These are phyloP conservation scores for Botryotinia globosa DNA, from an alignment of 2,329 filamentous ascomycete species.

Conservation along the genomic window DNA sequence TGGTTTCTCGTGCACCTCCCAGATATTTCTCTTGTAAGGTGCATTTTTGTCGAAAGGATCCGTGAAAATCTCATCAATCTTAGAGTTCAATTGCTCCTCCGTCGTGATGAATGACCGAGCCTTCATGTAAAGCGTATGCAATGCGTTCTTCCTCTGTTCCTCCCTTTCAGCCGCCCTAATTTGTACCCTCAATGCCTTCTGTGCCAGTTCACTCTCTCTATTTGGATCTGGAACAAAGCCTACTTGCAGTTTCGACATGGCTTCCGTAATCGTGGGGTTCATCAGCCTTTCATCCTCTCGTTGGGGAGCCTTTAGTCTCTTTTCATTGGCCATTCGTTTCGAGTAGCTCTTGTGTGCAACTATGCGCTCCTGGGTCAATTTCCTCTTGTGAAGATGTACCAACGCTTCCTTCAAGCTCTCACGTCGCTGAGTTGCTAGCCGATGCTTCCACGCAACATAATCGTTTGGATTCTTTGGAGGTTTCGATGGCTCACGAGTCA, in stretches of 20 bases:
- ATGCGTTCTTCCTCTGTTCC: constrained; percentile 61
- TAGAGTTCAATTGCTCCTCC: constrained; percentile 70
- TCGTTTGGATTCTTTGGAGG: constrained; percentile 32
- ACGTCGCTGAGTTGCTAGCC: constrained; percentile 70
- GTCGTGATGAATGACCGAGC: constrained; percentile 83
- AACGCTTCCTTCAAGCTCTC: constrained; percentile 71
- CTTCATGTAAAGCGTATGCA: constrained; percentile 88
- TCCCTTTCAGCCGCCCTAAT: constrained; percentile 50
- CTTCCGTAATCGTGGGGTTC: constrained; percentile 58
- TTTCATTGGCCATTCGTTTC: constrained; percentile 49
- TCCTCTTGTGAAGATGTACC: constrained; percentile 64
- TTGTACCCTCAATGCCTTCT: constrained; percentile 43
- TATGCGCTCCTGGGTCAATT: constrained; percentile 45
- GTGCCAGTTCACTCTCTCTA: constrained; percentile 54
- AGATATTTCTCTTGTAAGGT: constrained; percentile 32
- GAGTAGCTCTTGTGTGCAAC: constrained; percentile 43
- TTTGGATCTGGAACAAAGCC: constrained; percentile 59
- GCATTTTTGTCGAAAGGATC: constrained; percentile 21
- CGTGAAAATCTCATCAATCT: constrained; percentile 75
- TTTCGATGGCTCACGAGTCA: constrained; percentile 52
- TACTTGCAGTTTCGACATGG: constrained; percentile 49
- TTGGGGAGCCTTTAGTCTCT: constrained; percentile 60
- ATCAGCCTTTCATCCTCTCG: constrained; percentile 76
- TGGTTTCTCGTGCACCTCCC: constrained; percentile 38
- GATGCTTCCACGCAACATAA: constrained; percentile 60